phyloP scores from a whole-genome alignment of 129 eudicot genomes.

The Saposhnikovia divaricata region DNA sequence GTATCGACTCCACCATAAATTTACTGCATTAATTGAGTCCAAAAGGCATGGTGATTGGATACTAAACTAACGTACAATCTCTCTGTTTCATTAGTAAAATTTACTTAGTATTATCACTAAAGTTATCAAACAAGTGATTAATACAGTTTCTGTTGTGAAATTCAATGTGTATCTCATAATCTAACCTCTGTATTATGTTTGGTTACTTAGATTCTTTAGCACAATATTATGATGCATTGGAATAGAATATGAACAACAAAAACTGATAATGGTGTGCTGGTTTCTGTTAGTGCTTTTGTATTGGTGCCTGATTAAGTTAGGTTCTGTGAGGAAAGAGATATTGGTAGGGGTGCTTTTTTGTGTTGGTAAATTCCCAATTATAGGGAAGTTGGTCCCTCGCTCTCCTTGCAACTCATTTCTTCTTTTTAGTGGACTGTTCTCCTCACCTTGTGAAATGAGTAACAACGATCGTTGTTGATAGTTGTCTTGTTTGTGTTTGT shows the following conservation, averaged over 20 bases:
- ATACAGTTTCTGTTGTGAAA: not conserved
- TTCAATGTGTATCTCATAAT: not conserved
- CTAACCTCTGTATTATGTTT: not conserved
- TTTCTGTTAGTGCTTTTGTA: not conserved
- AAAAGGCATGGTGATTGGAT: not conserved
- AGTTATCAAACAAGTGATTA: not conserved
- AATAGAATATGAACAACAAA: not conserved
- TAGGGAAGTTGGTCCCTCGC: not conserved
- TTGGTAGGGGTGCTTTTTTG: not conserved
- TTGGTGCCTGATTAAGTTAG: not conserved
- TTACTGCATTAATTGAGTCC: not conserved
- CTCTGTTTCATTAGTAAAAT: not conserved
- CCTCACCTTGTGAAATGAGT: not conserved
- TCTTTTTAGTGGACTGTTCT: not conserved
- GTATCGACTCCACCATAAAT: constrained; percentile 20
- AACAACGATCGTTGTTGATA: not conserved
- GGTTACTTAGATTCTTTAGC: not conserved
- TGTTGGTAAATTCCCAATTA: not conserved
- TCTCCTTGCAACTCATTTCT: not conserved
- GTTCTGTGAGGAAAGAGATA: not conserved
- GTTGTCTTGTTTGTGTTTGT: not conserved
- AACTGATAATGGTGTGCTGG: not conserved
- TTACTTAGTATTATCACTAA: not conserved
- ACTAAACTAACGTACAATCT: not conserved
- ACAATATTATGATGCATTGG: not conserved